Conservation (phyloP, 192 early-diverging fungal genomes). For the Backusella macrospora region DNA sequence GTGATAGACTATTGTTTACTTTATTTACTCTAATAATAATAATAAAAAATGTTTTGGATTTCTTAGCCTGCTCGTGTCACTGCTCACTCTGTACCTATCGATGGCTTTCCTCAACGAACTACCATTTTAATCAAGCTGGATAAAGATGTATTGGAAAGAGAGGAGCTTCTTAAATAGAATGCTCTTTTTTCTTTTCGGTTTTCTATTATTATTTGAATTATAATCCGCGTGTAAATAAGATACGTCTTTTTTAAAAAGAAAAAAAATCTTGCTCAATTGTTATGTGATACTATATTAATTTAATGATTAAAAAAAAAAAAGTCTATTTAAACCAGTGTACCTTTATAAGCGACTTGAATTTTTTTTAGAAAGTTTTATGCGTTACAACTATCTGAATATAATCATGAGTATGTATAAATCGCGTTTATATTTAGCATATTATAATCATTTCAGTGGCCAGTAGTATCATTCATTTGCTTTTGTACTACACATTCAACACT, state of each 20-base stretch:
- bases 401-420: too few species aligned
- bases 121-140: conserved; percentile 98
- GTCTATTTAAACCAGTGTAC: not conserved
- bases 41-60: not conserved
- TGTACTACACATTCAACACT: too few species aligned
- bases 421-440: too few species aligned
- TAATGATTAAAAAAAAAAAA: too few species aligned
- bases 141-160: conserved; percentile 73
- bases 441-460: too few species aligned
- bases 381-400: too few species aligned
- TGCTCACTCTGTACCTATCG: conserved; percentile 88
- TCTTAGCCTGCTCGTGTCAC: conserved; percentile 82
- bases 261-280: not conserved
- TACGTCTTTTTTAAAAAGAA: not conserved
- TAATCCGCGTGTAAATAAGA: not conserved
- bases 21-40: not conserved
- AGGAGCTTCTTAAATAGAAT: conserved; percentile 64
- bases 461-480: too few species aligned
- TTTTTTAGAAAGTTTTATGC: not conserved
- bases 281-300: not conserved
- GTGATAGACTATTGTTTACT: conserved; percentile 24
- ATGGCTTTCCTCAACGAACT: conserved; percentile 85
- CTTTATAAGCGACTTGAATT: not conserved
- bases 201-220: not conserved
- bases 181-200: not conserved